Base-by-base conservation (phyloP, 345 rosid genomes). In the Heritiera littoralis region DNA sequence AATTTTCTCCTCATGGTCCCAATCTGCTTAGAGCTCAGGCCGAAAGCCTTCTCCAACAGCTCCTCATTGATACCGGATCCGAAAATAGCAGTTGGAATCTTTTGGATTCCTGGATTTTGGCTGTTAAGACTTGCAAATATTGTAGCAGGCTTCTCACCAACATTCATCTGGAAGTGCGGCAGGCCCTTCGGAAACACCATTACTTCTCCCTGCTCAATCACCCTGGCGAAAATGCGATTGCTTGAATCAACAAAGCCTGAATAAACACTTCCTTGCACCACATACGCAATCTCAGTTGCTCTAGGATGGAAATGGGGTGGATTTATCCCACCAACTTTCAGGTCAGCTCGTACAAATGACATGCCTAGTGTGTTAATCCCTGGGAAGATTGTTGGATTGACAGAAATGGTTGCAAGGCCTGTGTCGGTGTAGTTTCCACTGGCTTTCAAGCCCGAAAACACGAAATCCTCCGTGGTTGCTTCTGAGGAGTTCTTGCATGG, bases 141-240 rank as follows among this genome's bases (percentile, higher is more conserved):
- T 9, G 94, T 86, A 2, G 93, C 98, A 35, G 86, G 70, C 78
- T 61, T 89, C 86, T 54, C 2, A 35, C 98, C 98, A 3, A 92
- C 88, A 77, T 95, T 95, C 97, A 90, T 93, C 71, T 95, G 98
- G 76, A 95, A 93, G 86, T 90, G 97, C 17, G 93, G 78, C 14
- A 92, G 78, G 4, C 97, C 97, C 79, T 83, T 87, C 15, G 97
- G 95, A 77, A 90, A 94, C 76, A 94, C 95, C 94, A 94, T 94
- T 23, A 91, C 92, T n/a, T 94, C 95, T 38, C 98, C 98, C 52
- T 89, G 87, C 40, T 89, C 92, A 77, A 91, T 84, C 23, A 93
- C 97, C 64, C 84, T 89, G 5, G 96, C 93, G 69, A 82, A 94
- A 58, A 92, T 56, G 66, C 77, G 77, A 83, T 90, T 90, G 74